phyloP scores from a whole-genome alignment of 257 asterid genomes.

The Solanum bulbocastanum region DNA sequence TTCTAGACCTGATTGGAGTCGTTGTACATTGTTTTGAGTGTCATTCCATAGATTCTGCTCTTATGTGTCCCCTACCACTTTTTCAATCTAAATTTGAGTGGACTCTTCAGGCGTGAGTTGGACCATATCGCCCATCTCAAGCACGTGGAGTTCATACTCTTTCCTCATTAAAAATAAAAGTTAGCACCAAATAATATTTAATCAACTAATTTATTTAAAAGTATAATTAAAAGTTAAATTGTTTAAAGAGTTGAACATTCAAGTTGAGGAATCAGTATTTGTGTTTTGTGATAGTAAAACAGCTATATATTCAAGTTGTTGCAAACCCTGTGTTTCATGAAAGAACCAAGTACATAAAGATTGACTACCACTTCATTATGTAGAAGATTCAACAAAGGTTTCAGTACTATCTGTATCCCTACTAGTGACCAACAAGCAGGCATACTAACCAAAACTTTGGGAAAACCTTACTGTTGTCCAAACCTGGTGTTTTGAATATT shows the following conservation, averaged over 20 bases:
- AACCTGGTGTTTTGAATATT: background rate
- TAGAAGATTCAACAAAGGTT: background rate
- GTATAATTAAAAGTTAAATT: too few relatives aligned
- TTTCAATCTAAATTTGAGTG: background rate
- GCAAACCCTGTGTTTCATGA: background rate
- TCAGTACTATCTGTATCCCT: background rate
- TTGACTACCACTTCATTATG: background rate
- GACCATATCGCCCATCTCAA: too few relatives aligned
- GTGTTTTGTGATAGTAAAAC: background rate
- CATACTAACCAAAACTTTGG: background rate
- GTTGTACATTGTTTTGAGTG: background rate
- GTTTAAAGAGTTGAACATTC: background rate
- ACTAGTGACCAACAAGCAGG: background rate
- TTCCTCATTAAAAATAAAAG: too few relatives aligned
- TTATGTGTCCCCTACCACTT: background rate
- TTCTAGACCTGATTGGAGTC: background rate
- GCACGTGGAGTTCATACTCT: too few relatives aligned
- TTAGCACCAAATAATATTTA: too few relatives aligned
- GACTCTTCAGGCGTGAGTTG: too few relatives aligned
- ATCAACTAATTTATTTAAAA: too few relatives aligned
- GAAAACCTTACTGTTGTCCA: too few relatives aligned
- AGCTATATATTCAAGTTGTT: too few relatives aligned
- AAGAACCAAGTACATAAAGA: background rate
- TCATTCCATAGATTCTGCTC: background rate
- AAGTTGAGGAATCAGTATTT: background rate